These are phyloP conservation scores for Eucalyptus sideroxylon DNA, from an alignment of 345 rosid species.

Conservation along the genomic window DNA sequence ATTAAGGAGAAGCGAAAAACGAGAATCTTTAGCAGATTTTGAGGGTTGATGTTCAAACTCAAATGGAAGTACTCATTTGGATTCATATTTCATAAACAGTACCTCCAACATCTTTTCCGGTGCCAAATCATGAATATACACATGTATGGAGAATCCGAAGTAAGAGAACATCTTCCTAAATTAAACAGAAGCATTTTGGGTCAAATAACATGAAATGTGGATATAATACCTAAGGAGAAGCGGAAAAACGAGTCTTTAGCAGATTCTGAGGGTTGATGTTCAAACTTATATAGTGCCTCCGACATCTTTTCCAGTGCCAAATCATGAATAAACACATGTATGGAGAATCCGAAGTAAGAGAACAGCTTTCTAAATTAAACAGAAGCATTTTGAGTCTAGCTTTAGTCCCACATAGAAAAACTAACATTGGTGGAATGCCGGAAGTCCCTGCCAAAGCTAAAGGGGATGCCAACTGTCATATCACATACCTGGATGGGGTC, in stretches of 20 bases:
- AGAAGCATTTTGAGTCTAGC: background rate
- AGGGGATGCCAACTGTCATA: background rate
- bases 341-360: background rate
- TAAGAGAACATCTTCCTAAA: background rate
- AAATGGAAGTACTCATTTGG: background rate
- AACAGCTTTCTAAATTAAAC: background rate
- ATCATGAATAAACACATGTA: background rate
- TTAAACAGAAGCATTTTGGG: background rate
- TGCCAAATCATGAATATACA: background rate
- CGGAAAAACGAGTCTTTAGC: background rate
- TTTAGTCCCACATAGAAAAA: background rate
- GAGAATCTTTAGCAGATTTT: background rate
- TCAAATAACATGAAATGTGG: background rate
- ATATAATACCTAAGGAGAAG: background rate
- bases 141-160: background rate
- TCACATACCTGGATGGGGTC: conserved; percentile 13
- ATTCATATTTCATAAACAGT: background rate
- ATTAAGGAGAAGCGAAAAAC: background rate
- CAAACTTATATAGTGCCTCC: background rate
- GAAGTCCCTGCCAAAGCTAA: background rate
- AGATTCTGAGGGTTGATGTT: background rate
- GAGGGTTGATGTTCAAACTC: background rate
- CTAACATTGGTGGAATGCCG: background rate
- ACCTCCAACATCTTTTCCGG: background rate
- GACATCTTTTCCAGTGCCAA: background rate